Conservation (phyloP, 2,329 filamentous ascomycete genomes). For the Phialophora macrospora region DNA sequence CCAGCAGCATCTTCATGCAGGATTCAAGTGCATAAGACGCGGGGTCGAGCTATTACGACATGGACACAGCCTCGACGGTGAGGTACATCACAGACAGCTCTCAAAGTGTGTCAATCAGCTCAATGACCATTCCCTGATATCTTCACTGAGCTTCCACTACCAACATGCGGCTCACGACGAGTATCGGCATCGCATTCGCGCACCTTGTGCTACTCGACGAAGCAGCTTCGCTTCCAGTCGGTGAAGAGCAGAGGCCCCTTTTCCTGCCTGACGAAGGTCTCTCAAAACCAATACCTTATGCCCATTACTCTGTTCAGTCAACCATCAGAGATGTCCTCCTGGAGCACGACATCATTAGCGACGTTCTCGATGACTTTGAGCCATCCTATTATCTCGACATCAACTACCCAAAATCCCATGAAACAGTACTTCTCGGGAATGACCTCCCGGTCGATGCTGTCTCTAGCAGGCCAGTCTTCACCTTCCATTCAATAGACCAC, state of each 20-base stretch:
- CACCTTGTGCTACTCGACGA: conserved; percentile 14
- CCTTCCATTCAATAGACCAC: conserved; percentile 44
- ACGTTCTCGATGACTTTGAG: conserved; percentile 65
- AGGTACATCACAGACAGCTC: background rate
- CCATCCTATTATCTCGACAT: conserved; percentile 59
- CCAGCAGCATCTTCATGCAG: background rate
- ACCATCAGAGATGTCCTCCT: conserved; percentile 39
- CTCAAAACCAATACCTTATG: background rate
- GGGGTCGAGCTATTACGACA: conserved; percentile 26
- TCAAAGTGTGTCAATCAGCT: background rate
- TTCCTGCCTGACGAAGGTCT: conserved; percentile 16
- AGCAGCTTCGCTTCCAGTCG: conserved; percentile 9
- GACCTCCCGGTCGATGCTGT: conserved; percentile 54
- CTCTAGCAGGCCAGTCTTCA: conserved; percentile 50
- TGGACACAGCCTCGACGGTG: background rate
- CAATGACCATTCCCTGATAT: background rate
- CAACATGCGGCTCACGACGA: conserved; percentile 12
- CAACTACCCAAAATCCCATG: conserved; percentile 53
- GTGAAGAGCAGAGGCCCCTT: conserved; percentile 16
- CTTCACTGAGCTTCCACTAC: background rate
- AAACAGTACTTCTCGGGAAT: conserved; percentile 59
- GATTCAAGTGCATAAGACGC: conserved; percentile 5
- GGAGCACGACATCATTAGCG: conserved; percentile 35
- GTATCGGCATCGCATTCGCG: conserved; percentile 3
- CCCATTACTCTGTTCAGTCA: conserved; percentile 18